phyloP scores from a whole-genome alignment of 73 alveolate genomes.

The Durusdinium trenchii region DNA sequence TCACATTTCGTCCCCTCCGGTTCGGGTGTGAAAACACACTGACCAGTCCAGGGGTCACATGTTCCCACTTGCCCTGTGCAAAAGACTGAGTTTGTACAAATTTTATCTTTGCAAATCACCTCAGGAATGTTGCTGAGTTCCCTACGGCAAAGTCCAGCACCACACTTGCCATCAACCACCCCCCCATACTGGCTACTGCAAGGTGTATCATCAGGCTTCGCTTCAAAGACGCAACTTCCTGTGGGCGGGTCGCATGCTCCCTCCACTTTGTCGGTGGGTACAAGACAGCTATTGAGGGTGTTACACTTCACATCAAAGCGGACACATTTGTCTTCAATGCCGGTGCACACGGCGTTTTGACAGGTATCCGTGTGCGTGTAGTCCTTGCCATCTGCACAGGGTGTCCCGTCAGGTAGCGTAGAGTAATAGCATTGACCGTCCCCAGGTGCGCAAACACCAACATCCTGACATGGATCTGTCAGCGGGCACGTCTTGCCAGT shows the following conservation, averaged over 20 bases:
- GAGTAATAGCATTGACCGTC: constrained; percentile 84
- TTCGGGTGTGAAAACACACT: constrained; percentile 33
- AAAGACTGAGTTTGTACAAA: constrained; percentile 7
- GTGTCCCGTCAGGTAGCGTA: constrained; percentile 55
- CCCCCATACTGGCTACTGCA: constrained; percentile 84
- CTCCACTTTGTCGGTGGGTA: constrained; percentile 70
- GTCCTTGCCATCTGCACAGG: constrained; percentile 42
- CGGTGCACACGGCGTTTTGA: constrained; percentile 45
- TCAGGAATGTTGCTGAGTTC: constrained; percentile 35
- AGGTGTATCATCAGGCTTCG: constrained; percentile 56
- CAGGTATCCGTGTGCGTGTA: constrained; percentile 65
- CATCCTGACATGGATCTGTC: constrained; percentile 36
- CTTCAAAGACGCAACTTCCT: constrained; percentile 89
- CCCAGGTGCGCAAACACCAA: constrained; percentile 61
- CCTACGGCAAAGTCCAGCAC: constrained; percentile 82
- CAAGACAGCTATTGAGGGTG: constrained; percentile 49
- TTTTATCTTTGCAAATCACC: constrained; percentile 37
- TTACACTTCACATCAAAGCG: constrained; percentile 53
- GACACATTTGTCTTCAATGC: constrained; percentile 74
- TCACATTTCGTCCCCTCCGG: constrained; percentile 68
- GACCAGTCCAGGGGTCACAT: constrained; percentile 81
- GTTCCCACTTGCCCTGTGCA: constrained; percentile 30
- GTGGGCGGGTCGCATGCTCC: constrained; percentile 80
- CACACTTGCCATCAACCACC: constrained; percentile 61
- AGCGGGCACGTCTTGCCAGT: constrained; percentile 20